A percentile compares a stretch with the other conserved stretches of the same genome.
These are phyloP conservation scores for Lachnellula cervina DNA, from an alignment of 2,329 filamentous ascomycete genomes.

Conservation along the genomic window DNA sequence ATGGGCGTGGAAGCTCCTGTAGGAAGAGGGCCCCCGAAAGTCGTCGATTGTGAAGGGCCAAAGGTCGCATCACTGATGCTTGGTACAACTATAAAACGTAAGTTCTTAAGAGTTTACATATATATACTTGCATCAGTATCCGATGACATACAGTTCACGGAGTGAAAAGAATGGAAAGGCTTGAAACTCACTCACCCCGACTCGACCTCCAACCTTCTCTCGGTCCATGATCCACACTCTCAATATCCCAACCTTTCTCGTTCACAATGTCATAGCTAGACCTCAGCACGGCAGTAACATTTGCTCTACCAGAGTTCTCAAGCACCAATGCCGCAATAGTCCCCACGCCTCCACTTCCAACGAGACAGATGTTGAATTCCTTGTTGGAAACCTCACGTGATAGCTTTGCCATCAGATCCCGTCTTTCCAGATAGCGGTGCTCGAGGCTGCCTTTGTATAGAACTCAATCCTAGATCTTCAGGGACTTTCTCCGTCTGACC, in stretches of 20 bases:
- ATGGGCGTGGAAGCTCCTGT: constrained; percentile 13
- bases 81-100: constrained; percentile 3
- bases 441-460: no score
- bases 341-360: constrained; percentile 21
- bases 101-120: no score
- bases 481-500: no score
- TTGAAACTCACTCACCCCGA: constrained; percentile 9
- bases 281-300: constrained; percentile 20
- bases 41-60: not conserved
- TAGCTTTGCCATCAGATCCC: not conserved
- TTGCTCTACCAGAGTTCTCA: constrained; percentile 17
- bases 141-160: no score
- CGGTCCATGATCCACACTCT: constrained; percentile 22
- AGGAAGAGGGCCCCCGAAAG: not conserved
- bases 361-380: constrained; percentile 19
- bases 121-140: no score
- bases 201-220: constrained; percentile 18
- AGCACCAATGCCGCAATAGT: constrained; percentile 20
- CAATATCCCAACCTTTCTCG: constrained; percentile 21
- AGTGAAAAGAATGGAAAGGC: not conserved
- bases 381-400: constrained; percentile 1
- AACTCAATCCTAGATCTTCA: not conserved
- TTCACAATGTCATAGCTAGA: constrained; percentile 18
- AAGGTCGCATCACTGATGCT: constrained; percentile 11
- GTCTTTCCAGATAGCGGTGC: not conserved